phyloP scores from a whole-genome alignment of 2,329 filamentous ascomycete species.

The Fusarium bactridioides region DNA sequence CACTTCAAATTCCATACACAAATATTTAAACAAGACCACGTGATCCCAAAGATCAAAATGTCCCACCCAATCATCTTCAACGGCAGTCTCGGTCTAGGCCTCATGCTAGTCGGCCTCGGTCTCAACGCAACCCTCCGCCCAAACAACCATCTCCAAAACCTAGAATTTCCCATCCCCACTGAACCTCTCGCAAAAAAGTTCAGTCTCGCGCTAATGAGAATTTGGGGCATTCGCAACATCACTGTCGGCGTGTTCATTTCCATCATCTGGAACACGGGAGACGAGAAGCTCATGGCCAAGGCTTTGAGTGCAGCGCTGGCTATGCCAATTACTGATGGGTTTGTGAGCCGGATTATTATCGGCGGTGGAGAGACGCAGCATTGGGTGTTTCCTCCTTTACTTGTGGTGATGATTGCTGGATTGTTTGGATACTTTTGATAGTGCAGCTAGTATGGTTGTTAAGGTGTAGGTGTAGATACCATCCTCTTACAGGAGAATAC shows the following conservation, averaged over 20 bases:
- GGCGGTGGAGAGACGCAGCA: constrained; percentile 10
- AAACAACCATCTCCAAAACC: neutral
- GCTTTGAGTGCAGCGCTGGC: neutral
- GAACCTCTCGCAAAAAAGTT: constrained; percentile 7
- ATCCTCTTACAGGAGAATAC: fast-evolving
- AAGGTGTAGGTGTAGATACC: no score
- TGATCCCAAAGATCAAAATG: neutral
- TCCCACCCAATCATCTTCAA: constrained; percentile 11
- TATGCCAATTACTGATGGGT: constrained; percentile 8
- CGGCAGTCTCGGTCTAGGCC: neutral
- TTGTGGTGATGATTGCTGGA: neutral
- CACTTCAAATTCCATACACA: fast-evolving
- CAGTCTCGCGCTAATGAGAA: constrained; percentile 2
- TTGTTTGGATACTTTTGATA: neutral
- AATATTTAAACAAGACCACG: neutral
- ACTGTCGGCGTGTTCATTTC: neutral
- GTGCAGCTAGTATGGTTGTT: no score
- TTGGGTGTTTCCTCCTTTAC: constrained; percentile 12
- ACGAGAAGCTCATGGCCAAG: neutral
- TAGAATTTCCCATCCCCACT: constrained; percentile 6
- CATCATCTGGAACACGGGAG: fast-evolving
- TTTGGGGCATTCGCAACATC: constrained; percentile 19
- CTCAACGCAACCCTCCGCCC: constrained; percentile 14
- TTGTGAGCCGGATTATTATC: neutral
- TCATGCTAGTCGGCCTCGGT: constrained; percentile 5